These are phyloP conservation scores for Aspergillus texensis DNA, from an alignment of 2,329 filamentous ascomycete genomes.

Conservation along the genomic window DNA sequence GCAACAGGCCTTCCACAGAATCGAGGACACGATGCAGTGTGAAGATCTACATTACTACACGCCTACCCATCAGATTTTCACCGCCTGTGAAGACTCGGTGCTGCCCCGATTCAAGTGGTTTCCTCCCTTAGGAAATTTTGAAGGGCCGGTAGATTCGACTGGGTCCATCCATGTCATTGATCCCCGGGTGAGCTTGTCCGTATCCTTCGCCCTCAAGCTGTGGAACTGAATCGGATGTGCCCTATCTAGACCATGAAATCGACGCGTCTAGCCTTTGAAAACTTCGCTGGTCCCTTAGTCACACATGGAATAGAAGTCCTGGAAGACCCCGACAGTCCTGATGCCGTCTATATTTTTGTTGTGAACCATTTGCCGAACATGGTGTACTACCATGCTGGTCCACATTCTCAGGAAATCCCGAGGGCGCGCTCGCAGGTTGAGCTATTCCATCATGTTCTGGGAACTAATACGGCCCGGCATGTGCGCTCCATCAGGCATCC, in stretches of 20 bases:
- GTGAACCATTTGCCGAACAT: constrained; percentile 62
- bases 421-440: constrained; percentile 59
- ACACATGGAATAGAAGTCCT: constrained; percentile 66
- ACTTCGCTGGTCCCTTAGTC: constrained; percentile 57
- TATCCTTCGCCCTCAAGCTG: not conserved
- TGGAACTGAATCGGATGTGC: not conserved
- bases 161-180: constrained; percentile 55
- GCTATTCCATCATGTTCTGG: constrained; percentile 58
- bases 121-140: constrained; percentile 49
- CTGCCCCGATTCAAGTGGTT: constrained; percentile 55
- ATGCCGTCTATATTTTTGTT: constrained; percentile 61
- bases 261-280: constrained; percentile 51
- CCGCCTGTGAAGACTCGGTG: constrained; percentile 56
- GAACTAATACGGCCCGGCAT: constrained; percentile 46
- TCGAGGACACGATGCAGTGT: constrained; percentile 59
- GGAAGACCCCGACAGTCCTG: constrained; percentile 46
- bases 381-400: constrained; percentile 30
- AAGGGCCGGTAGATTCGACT: constrained; percentile 35
- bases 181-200: constrained; percentile 44
- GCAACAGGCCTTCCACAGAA: constrained; percentile 40
- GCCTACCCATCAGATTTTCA: constrained; percentile 54
- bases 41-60: constrained; percentile 63
- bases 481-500: constrained; percentile 58
- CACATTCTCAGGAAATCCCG: constrained; percentile 26
- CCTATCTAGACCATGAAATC: constrained; percentile 49